Base-by-base conservation (phyloP, 1,139 yeast genomes). In the Saccharomycopsis crataegensis region DNA sequence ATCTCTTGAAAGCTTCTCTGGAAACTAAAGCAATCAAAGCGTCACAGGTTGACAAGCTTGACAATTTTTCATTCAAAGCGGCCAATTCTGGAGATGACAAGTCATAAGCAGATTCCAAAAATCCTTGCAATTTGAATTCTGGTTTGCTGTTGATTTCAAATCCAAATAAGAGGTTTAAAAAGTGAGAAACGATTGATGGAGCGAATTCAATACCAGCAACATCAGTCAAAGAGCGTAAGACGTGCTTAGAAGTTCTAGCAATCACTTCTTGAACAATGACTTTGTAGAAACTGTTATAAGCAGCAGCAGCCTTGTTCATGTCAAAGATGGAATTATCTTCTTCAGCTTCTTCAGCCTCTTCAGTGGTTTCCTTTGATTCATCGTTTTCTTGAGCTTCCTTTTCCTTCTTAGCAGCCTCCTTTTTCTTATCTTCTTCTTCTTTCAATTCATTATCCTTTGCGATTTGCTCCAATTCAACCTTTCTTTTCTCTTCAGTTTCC, bases 241-340 rank as follows among this genome's bases (percentile, higher is more conserved):
- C 68, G 65, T 89, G 96, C 70, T 93, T 93, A 49, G 79, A 70
- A 28, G 90, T 79, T 71, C 99, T 83, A 16, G 93, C 76, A 62
- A 89, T 69, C 75, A 89, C 82, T 68, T 90, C 96, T 59, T 80
- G 79, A 48, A 78, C 70, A 31, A 82, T 67, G 51, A 86, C 67
- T 14, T 63, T 65, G 58, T 75, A 69, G 49, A 86, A 73, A 34
- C 83, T 70, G 17, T 70, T 65, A 32, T 38, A 52, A 47, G 68
- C 59, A 22, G 65, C 28, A 12, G 8, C 14, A 17, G 46, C 36
- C 22, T 46, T 22, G 42, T 37, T 72, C 59, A 77, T 72, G 50
- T 73, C 69, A 12, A 78, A 76, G 8, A 79, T 64, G 43, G 65
- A 61, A n/a, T 31, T 36, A 22, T 32, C 42, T 8, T 34, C 62